Evolutionary conservation across 2,329 filamentous ascomycete genomes (phyloP).

Genomic region (Cordyceps militaris): DNA sequence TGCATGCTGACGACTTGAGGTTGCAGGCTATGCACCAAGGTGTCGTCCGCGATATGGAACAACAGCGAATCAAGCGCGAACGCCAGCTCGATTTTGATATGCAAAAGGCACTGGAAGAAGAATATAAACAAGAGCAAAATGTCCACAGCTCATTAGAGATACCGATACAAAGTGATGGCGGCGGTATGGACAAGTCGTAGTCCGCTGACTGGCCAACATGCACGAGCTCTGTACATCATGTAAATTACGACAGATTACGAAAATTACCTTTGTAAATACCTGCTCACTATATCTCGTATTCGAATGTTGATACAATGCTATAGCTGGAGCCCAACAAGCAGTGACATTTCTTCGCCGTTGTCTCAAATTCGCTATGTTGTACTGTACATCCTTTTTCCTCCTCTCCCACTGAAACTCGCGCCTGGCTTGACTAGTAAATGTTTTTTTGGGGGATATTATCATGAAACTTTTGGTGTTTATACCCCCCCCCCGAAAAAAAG

Average conservation of each 20-base stretch:
- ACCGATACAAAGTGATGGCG: conserved; percentile 12
- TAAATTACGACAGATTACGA: neutral
- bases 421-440: neutral
- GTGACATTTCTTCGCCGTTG: neutral
- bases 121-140: conserved; percentile 83
- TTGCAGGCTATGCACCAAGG: conserved; percentile 87
- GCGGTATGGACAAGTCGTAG: neutral
- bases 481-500: neutral
- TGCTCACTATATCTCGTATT: conserved; percentile 16
- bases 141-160: conserved; percentile 45
- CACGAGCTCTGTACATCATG: conserved; percentile 1
- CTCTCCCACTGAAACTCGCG: neutral
- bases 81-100: conserved; percentile 91
- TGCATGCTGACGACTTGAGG: neutral
- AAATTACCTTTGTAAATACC: neutral
- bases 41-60: conserved; percentile 90
- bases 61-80: conserved; percentile 83
- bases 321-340: conserved; percentile 6
- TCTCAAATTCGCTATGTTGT: neutral
- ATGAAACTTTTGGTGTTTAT: neutral
- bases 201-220: conserved; percentile 13
- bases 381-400: conserved; percentile 5
- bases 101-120: conserved; percentile 75
- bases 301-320: conserved; percentile 17
- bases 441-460: neutral